Base-by-base conservation (phyloP, 2,329 filamentous ascomycete species). In the Penicillium sp. region DNA sequence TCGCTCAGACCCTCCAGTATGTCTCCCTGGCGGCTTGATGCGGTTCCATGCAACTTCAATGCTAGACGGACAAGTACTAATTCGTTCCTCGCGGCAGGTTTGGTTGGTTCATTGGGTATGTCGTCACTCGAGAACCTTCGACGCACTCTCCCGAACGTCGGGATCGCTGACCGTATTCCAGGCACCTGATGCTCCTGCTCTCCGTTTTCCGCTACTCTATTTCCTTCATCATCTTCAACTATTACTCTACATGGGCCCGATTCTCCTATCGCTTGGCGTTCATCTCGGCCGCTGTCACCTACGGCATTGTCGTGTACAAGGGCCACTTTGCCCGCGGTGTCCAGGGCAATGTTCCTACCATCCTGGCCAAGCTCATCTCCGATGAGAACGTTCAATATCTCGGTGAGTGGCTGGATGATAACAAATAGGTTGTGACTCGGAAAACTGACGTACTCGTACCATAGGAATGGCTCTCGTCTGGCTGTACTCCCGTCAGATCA, bases 351-450 rank as follows among this genome's bases (percentile, higher is more conserved):
- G 74, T 85, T 65, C 84, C 81, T 70, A 70, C 76, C 75, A 84
- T 88, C 53, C 73, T 81, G 45, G 49, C 93, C 53, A 82, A 85
- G 56, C 78, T 96, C 61, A 79, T 87, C 51, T 80, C 85, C 12
- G 94, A 99, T 72, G 94, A 99, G 82, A 99, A 99, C 74, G 90
- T 99, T 47, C 94, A 97, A 76, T 99, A 99, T 72, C 82, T 99
- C 56, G 80, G 94, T 97, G 82, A 71, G 90, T 72, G 33, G 21
- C 5, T 29, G 21, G 21, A 16, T 2, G 28, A 39, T 36, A 31
- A 33, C 21, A 36, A 7, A 48, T 57, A 29, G 52, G 51, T 41
- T 28, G 51, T 44, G 28, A 45, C 16, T 26, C n/a, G 10, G 23
- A 16, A 46, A 28, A 44, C 48, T 53, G 6, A 61, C 34, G 23